Evolutionary conservation across 345 rosid genomes (phyloP), one percentile per base, ranked within the genome.

Genomic region (Balakata baccata): DNA sequence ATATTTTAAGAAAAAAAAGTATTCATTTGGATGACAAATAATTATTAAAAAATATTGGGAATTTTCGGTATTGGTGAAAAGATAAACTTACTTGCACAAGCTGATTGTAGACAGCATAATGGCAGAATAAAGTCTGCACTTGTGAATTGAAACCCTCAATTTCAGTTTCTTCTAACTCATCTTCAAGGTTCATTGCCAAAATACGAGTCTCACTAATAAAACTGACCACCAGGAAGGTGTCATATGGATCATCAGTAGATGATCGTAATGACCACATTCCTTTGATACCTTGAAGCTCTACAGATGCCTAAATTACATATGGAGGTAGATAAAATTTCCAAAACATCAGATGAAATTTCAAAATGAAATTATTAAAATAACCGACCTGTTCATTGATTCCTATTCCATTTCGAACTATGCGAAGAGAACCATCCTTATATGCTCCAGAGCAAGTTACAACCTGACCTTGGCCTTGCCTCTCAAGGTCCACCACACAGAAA

Each of bases 381-480:
- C 72, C 60, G 65, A 87, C 98, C 98, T 92, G 98, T 77, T 94
- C 98, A 69, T 94, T 94, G 70, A 94, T 92, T 85, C 98, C 98
- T 70, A 94, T 92, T 61, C 98, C 98, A 85, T 90, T 94, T 66
- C 98, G 92, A 79, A 94, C 97, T 45, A 94, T 85, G 51, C 97
- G 91, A 58, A 94, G 95, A 76, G 98, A 94, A 79, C 98, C 98
- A 80, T 94, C 98, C 87, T 94, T 94, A 65, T 90, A 86, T 72
- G 95, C 98, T 80, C 98, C 98, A 73, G 98, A 90, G 85, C 97
- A 92, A 69, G 98, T 94, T 45, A 94, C 97, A 76, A 94, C 97
- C 86, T 94, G 98, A 68, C 98, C 94, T 82, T 92, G 97, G 78
- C 98, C 98, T 82, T 94, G 98, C 86, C 98, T 90, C 88, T 94